Conservation (phyloP, 1,284 basidiomycete species). For the Chiua sp. region DNA sequence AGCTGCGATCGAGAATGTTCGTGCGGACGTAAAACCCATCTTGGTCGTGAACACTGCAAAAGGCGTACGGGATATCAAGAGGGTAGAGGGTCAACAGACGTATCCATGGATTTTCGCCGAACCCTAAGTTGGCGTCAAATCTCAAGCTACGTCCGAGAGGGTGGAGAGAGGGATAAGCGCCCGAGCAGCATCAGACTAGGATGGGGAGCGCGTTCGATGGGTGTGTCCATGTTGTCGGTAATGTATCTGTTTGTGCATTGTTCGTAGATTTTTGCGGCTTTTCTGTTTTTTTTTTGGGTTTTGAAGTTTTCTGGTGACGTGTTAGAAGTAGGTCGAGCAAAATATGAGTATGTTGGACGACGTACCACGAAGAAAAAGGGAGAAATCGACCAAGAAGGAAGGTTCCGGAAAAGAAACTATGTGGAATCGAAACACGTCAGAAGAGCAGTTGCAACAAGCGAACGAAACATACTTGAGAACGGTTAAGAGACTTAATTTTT, state of each 20-base stretch:
- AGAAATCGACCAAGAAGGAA: too few species aligned
- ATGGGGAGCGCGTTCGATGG: not conserved
- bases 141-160: constrained; percentile 4
- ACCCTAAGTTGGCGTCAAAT: constrained; percentile 11
- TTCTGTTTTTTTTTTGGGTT: constrained; percentile 11
- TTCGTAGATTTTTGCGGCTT: constrained; percentile 5
- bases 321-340: not conserved
- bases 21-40: not conserved
- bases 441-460: too few species aligned
- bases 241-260: not conserved
- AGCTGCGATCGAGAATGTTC: not conserved
- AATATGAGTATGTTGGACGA: not conserved
- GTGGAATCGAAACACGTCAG: too few species aligned
- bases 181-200: not conserved
- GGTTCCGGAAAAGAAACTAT: too few species aligned
- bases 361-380: not conserved
- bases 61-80: not conserved
- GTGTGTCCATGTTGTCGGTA: too few species aligned
- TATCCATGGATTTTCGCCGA: constrained; percentile 7
- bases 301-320: not conserved
- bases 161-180: not conserved
- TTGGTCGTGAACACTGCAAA: not conserved
- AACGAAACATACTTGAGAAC: too few species aligned
- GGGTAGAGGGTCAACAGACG: not conserved
- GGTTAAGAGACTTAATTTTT: too few species aligned